Evolutionary conservation across 2,329 filamentous ascomycete species (phyloP).

Genomic region (Aspergillus fumigatiaffinis): DNA sequence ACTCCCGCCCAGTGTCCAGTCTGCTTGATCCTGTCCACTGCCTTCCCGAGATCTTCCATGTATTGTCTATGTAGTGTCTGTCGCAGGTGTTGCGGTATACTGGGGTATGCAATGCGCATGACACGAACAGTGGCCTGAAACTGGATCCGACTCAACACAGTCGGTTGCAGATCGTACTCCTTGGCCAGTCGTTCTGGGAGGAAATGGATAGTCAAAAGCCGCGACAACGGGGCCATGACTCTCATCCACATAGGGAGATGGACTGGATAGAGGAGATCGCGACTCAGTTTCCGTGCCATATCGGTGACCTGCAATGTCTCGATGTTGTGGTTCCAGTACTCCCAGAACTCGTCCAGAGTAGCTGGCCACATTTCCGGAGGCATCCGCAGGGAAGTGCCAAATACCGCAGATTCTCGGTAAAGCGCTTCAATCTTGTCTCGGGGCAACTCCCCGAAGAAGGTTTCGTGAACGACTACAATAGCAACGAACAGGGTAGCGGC

Average conservation of each 20-base stretch:
- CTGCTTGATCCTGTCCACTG: constrained; percentile 8
- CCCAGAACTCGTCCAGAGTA: constrained; percentile 22
- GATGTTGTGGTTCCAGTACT: constrained; percentile 28
- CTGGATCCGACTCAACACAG: background rate
- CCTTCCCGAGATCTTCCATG: constrained; percentile 12
- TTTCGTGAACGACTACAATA: constrained; percentile 22
- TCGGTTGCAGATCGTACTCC: constrained; percentile 14
- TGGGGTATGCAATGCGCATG: constrained; percentile 6
- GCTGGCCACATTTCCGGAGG: constrained; percentile 28
- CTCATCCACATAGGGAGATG: constrained; percentile 4
- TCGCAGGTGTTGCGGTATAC: constrained; percentile 1
- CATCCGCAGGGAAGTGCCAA: constrained; percentile 17
- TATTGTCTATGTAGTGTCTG: constrained; percentile 7
- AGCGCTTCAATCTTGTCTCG: constrained; percentile 5
- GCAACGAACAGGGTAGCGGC: constrained; percentile 26
- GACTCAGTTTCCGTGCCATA: constrained; percentile 20
- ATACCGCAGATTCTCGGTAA: constrained; percentile 12
- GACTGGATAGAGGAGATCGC: constrained; percentile 14
- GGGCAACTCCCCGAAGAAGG: constrained; percentile 19
- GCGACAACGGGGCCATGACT: background rate
- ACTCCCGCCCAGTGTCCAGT: constrained; percentile 10
- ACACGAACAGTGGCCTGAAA: constrained; percentile 8
- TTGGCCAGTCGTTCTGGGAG: constrained; percentile 4
- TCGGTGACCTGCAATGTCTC: constrained; percentile 22
- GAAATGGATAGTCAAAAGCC: constrained; percentile 5